Evolutionary conservation across 1,284 basidiomycete species (phyloP).

Genomic region (Ustilago hordei): DNA sequence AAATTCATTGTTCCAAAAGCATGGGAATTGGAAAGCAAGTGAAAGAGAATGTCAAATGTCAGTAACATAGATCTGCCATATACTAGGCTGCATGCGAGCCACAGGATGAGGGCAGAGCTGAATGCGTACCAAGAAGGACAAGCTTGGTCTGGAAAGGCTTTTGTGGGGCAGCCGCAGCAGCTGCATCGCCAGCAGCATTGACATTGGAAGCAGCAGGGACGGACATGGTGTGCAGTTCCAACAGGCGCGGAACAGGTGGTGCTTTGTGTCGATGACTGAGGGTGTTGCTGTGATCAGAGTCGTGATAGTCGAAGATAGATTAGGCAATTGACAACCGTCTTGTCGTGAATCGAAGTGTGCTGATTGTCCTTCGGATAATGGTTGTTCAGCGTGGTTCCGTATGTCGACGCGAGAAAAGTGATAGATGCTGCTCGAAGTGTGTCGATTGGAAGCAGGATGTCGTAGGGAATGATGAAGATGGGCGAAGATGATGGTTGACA

Average conservation of each 20-base stretch:
- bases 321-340: background rate
- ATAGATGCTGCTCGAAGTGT: background rate
- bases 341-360: background rate
- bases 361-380: background rate
- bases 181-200: conserved; percentile 22
- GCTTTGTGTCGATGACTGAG: background rate
- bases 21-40: background rate
- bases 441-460: background rate
- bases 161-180: conserved; percentile 44
- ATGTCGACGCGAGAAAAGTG: too few species aligned
- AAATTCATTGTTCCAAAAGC: background rate
- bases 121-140: conserved; percentile 60
- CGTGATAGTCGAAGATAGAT: background rate
- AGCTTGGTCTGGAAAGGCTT: conserved; percentile 69
- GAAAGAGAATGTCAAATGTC: background rate
- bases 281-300: background rate
- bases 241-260: background rate
- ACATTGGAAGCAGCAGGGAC: conserved; percentile 21
- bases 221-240: conserved; percentile 23
- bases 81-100: background rate
- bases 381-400: background rate
- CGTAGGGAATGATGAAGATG: background rate
- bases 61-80: background rate
- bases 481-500: background rate
- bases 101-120: background rate